These are phyloP conservation scores for Naganishia albida DNA, from an alignment of 1,284 basidiomycete genomes.

Conservation along the genomic window DNA sequence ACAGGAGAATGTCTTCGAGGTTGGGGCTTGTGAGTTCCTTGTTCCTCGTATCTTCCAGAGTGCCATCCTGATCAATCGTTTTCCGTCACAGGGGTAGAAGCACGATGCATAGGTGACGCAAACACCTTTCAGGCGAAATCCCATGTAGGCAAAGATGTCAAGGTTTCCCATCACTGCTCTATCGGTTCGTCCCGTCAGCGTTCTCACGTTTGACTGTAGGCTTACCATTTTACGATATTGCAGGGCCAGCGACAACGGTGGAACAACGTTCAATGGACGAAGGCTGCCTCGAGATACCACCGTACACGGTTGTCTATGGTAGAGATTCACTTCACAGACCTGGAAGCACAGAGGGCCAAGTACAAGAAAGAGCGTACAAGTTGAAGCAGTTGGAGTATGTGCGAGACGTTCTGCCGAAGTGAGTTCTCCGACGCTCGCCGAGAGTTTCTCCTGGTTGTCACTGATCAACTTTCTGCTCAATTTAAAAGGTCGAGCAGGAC, in stretches of 20 bases:
- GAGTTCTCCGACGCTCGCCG: conserved; percentile 19
- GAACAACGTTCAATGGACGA: conserved; percentile 4
- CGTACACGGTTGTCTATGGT: conserved; percentile 83
- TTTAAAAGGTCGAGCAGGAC: conserved; percentile 13
- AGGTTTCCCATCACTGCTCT: conserved; percentile 74
- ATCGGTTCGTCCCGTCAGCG: conserved; percentile 64
- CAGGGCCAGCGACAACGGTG: conserved; percentile 24
- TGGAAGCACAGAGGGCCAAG: conserved; percentile 83
- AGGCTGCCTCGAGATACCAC: conserved; percentile 69
- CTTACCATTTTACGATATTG: background rate
- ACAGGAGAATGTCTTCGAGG: conserved; percentile 88
- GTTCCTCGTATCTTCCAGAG: conserved; percentile 20
- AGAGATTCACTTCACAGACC: conserved; percentile 67
- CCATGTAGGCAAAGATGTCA: conserved; percentile 74
- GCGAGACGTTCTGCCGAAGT: conserved; percentile 84
- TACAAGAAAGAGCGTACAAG: conserved; percentile 78
- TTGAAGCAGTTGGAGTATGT: conserved; percentile 88
- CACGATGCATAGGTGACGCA: conserved; percentile 73
- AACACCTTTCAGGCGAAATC: conserved; percentile 82
- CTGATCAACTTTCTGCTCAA: background rate
- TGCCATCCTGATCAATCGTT: conserved; percentile 21
- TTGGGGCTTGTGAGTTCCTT: conserved; percentile 70
- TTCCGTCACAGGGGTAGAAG: conserved; percentile 71
- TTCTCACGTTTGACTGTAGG: conserved; percentile 6
- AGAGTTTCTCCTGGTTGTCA: background rate